A percentile compares a stretch with the other conserved stretches of the same genome.
These are phyloP conservation scores for Spergularia azorica DNA, from an alignment of 179 eudicot genomes.

Conservation along the genomic window DNA sequence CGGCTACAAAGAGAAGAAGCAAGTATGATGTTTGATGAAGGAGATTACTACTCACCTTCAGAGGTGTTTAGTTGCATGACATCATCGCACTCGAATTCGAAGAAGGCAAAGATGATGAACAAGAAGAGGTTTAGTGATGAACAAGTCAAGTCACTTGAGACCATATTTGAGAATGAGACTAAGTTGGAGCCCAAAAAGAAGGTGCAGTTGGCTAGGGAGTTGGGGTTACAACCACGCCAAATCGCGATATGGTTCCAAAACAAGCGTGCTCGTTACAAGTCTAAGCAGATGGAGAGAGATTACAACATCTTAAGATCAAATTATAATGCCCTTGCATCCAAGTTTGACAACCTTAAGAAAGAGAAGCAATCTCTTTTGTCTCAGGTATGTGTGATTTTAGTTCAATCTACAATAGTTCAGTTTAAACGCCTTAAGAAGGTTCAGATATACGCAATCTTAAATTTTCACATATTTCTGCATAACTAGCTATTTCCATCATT, in stretches of 20 bases:
- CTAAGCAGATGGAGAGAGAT: constrained; percentile 64
- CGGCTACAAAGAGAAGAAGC: too few species aligned
- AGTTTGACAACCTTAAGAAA: constrained; percentile 44
- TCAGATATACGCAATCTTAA: neutral
- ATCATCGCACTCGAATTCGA: constrained; percentile 17
- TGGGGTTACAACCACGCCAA: constrained; percentile 64
- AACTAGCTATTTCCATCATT: too few species aligned
- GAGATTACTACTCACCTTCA: constrained; percentile 32
- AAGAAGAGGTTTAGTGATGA: constrained; percentile 46
- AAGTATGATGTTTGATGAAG: constrained; percentile 37
- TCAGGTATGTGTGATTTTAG: constrained; percentile 39
- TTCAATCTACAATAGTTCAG: too few species aligned
- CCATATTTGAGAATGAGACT: constrained; percentile 43
- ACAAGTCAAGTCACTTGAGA: constrained; percentile 39
- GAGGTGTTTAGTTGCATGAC: constrained; percentile 31
- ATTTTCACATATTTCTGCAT: too few species aligned
- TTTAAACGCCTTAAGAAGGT: too few species aligned
- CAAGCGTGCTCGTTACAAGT: constrained; percentile 68
- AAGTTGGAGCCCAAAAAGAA: constrained; percentile 50
- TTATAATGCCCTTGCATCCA: constrained; percentile 47
- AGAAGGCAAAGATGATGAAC: constrained; percentile 32
- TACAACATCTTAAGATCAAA: constrained; percentile 35
- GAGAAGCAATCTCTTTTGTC: constrained; percentile 49
- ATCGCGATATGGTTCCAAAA: constrained; percentile 85
- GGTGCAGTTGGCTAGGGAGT: constrained; percentile 53